These are phyloP conservation scores for Polytrichum commune DNA, from an alignment of 225 moss, liverwort and hornwort genomes.

Conservation along the genomic window DNA sequence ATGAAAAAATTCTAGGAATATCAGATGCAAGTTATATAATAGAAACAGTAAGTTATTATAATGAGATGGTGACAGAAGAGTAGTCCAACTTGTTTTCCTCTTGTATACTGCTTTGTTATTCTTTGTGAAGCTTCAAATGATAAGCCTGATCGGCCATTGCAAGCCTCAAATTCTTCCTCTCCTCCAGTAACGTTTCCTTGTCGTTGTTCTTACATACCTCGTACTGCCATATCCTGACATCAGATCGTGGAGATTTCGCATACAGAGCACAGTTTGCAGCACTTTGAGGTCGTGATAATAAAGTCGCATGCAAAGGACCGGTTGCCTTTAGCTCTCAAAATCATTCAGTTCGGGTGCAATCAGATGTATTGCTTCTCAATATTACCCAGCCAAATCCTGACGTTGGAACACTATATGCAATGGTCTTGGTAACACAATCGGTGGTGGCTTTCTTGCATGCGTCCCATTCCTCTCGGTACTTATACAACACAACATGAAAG, in stretches of 20 bases:
- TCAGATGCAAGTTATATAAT: background rate
- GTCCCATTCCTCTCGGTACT: too few relatives aligned
- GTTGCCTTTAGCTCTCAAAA: too few relatives aligned
- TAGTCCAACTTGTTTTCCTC: slow-evolving; percentile 1
- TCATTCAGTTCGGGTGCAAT: too few relatives aligned
- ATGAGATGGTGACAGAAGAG: background rate
- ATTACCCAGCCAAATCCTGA: too few relatives aligned
- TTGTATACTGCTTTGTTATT: background rate
- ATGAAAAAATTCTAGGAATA: background rate
- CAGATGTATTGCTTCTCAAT: too few relatives aligned
- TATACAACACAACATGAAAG: too few relatives aligned
- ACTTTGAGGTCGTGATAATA: background rate
- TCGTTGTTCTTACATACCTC: background rate
- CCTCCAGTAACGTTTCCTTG: background rate
- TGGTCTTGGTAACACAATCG: too few relatives aligned
- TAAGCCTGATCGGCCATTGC: too few relatives aligned
- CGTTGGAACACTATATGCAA: too few relatives aligned
- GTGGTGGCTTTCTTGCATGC: too few relatives aligned
- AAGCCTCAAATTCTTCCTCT: background rate
- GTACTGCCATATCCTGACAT: background rate
- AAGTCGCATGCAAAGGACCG: too few relatives aligned
- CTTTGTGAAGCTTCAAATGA: background rate
- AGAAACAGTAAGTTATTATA: background rate
- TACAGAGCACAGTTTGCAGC: background rate
- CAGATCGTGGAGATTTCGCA: slow-evolving; percentile 2